Evolutionary conservation across 2,329 filamentous ascomycete species (phyloP), one percentile per base, ranked within the genome.

Genomic region (Peltaster fructicola): DNA sequence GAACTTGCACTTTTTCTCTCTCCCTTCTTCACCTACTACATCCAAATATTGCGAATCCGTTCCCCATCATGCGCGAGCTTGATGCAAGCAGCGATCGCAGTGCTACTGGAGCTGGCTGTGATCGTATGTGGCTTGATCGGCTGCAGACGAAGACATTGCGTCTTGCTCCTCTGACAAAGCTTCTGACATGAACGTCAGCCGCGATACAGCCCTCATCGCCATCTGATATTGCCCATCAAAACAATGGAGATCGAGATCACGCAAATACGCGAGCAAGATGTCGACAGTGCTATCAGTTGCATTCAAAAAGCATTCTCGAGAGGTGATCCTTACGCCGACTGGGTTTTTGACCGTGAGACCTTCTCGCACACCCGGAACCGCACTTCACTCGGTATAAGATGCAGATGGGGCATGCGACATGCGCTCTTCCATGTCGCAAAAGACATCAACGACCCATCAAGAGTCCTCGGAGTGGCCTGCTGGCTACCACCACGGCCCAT

Each of bases 381-480:
- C 30, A 61, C 61, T 15, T 75, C 70, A 8, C 56, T 78, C 9
- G 61, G 58, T 2, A 64, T 74, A 2, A 65, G 76, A 25, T 77
- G 73, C 50, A 56, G 57, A 34, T 79, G 73, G 68, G 73, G 74
- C 14, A 74, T 80, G 45, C 59, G 63, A 25, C 69, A 74, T 41
- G 71, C 65, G 25, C 61, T 76, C 17, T 76, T 79, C 51, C 65
- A 74, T 36, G 69, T 79, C 30, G 71, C 71, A 7, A 75, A 71
- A 47, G 67, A 74, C 38, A 41, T 42, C 4, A 47, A 48, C 9
- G 32, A 47, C 24, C 22, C 31, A 3, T 15, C 27, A 2, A 61
- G 63, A 29, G 61, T 79, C 17, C 59, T 79, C 14, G 75, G 75
- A 7, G 69, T 77, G 13, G 68, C 72, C 29, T 78, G 76, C 64